Evolutionary conservation across 345 rosid genomes (phyloP), one percentile per base, ranked within the genome.

Genomic region (Acer yangbiense): DNA sequence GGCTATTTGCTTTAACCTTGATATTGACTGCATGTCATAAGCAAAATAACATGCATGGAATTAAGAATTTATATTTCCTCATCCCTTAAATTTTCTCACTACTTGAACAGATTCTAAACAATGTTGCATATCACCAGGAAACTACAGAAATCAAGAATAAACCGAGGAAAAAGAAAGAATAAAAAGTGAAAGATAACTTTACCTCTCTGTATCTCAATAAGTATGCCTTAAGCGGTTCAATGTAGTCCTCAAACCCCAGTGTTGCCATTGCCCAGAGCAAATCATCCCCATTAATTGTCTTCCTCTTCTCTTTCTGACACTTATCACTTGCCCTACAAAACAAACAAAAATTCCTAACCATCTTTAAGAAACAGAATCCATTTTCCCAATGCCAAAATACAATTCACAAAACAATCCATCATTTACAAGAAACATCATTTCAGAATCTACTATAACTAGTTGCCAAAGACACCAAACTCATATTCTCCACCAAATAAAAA

Each of bases 241-340:
- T 82, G 57, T 90, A 91, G 78, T 90, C 92, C 76, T 91, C 93
- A 83, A 91, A 91, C 10, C 93, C 96, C 58, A 91, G 74, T 0
- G 96, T 90, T 2, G 93, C 88, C 96, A 91, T 91, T 27, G 96
- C 96, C 96, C 96, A 90, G 63, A 91, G 73, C 83, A 91, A 74
- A 85, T 91, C 96, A 82, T 91, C 92, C 70, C 96, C 96, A 81
- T 91, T 88, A 71, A 90, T 86, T 20, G 93, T 91, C 86, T 91
- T 91, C 74, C 96, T 80, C 83, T 91, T 91, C 86, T 91, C 94
- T 71, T 84, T 86, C 79, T 87, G 91, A 68, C 97, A 90, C 87
- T 87, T 87, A 81, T 90, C 89, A 76, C 92, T 87, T 6, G 96
- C 95, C 88, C 94, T 89, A 62, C 4, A 50, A 57, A 76, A 81